Evolutionary conservation across 352 stramenopile species (phyloP).

Genomic region (Pythium periplocum): DNA sequence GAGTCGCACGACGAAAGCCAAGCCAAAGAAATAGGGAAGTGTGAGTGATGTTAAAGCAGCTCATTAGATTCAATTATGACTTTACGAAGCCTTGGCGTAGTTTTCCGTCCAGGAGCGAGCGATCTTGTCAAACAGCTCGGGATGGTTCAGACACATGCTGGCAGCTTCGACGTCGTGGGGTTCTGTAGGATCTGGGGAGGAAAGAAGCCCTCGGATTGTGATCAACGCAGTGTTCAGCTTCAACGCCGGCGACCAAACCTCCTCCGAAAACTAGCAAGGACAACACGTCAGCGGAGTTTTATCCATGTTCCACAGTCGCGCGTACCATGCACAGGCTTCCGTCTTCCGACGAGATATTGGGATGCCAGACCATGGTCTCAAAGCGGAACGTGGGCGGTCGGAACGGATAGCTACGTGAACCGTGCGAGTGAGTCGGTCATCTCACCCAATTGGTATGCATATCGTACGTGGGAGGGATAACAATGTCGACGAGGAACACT

Average conservation of each 20-base stretch:
- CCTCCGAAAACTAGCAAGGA: slow-evolving; percentile 32
- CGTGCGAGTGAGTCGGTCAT: too few species aligned
- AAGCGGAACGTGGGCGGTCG: slow-evolving; percentile 94
- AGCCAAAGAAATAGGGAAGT: slow-evolving; percentile 20
- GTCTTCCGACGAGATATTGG: slow-evolving; percentile 97
- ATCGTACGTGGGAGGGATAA: slow-evolving; percentile 89
- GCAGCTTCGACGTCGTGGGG: slow-evolving; percentile 94
- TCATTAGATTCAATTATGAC: too few species aligned
- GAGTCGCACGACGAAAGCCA: slow-evolving; percentile 37
- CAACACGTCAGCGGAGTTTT: not conserved
- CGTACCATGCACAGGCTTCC: slow-evolving; percentile 93
- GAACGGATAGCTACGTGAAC: slow-evolving; percentile 82
- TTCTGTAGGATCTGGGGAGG: slow-evolving; percentile 88
- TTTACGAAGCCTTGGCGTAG: slow-evolving; percentile 72
- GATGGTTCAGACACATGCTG: slow-evolving; percentile 94
- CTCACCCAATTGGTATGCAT: not conserved
- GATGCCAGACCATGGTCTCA: slow-evolving; percentile 95
- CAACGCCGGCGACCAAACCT: slow-evolving; percentile 94
- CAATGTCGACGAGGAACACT: slow-evolving; percentile 91
- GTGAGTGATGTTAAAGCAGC: too few species aligned
- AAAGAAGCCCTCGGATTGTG: slow-evolving; percentile 94
- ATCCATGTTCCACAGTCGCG: not conserved
- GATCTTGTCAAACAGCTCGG: slow-evolving; percentile 90
- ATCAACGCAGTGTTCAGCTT: slow-evolving; percentile 97
- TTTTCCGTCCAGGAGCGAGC: slow-evolving; percentile 96